A percentile compares a stretch with the other conserved stretches of the same genome.
Conservation (phyloP, 2,329 filamentous ascomycete genomes). For the Zelopaecilomyces penicillatus region DNA sequence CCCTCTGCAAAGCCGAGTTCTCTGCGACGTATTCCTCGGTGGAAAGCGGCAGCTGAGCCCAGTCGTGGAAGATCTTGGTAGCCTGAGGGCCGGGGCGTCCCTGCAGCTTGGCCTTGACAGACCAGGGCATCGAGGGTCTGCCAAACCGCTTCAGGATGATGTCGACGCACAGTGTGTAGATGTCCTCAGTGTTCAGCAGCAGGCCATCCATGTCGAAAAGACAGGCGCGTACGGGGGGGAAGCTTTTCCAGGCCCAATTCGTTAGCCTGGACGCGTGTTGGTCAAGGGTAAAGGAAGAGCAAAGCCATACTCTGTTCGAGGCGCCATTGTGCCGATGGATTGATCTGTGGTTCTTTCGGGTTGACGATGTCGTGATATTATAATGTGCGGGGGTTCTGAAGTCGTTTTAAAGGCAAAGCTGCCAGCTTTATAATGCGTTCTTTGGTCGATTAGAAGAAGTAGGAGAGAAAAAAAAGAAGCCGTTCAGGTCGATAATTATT, state of each 20-base stretch:
- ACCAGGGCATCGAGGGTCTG: conserved; percentile 75
- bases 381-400: no score
- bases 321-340: conserved; percentile 26
- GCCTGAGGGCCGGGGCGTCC: conserved; percentile 47
- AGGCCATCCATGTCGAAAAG: conserved; percentile 99
- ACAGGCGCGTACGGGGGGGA: conserved; percentile 77
- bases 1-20: conserved; percentile 54
- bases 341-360: no score
- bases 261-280: background rate
- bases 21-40: conserved; percentile 56
- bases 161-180: conserved; percentile 80
- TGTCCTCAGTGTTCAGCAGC: conserved; percentile 85
- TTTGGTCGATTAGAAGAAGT: no score
- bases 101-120: conserved; percentile 79
- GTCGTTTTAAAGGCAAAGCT: no score
- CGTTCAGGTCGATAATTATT: no score
- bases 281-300: background rate
- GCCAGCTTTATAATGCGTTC: no score
- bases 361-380: no score
- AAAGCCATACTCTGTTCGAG: conserved; percentile 35
- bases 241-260: conserved; percentile 36
- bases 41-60: conserved; percentile 77
- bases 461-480: no score
- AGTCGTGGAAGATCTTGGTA: conserved; percentile 55
- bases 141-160: conserved; percentile 67